Evolutionary conservation across 2,329 filamentous ascomycete genomes (phyloP).

Genomic region (Sporothrix schenckii): DNA sequence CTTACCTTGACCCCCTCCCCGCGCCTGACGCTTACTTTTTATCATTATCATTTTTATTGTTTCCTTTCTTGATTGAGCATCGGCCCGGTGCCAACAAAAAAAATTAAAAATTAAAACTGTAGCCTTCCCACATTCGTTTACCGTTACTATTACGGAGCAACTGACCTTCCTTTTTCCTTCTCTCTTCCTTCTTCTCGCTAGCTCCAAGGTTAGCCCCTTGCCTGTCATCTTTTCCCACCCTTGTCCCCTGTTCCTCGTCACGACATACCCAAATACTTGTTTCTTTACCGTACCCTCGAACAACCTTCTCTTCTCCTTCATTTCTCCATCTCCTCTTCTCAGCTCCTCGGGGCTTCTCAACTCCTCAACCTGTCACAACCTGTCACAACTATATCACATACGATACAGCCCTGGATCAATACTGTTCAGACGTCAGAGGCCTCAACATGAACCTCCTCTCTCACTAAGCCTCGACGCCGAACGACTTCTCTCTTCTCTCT

Average conservation of each 20-base stretch:
- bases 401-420: neutral
- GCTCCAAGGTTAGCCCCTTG: neutral
- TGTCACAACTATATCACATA: neutral
- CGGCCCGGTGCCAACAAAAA: slow-evolving; percentile 14
- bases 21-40: neutral
- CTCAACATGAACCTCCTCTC: neutral
- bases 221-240: neutral
- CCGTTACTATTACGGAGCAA: neutral
- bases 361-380: neutral
- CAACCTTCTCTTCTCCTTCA: neutral
- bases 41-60: neutral
- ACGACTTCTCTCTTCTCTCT: neutral
- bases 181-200: slow-evolving; percentile 11
- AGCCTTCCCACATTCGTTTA: slow-evolving; percentile 12
- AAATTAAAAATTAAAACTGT: neutral
- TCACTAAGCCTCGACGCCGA: slow-evolving; percentile 11
- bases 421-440: neutral
- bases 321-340: neutral
- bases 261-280: neutral
- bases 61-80: slow-evolving; percentile 12
- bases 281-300: neutral
- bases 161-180: neutral
- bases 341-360: neutral
- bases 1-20: neutral
- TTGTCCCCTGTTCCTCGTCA: neutral